Conservation (phyloP, 129 eudicot species). For the Oenanthe sinensis region DNA sequence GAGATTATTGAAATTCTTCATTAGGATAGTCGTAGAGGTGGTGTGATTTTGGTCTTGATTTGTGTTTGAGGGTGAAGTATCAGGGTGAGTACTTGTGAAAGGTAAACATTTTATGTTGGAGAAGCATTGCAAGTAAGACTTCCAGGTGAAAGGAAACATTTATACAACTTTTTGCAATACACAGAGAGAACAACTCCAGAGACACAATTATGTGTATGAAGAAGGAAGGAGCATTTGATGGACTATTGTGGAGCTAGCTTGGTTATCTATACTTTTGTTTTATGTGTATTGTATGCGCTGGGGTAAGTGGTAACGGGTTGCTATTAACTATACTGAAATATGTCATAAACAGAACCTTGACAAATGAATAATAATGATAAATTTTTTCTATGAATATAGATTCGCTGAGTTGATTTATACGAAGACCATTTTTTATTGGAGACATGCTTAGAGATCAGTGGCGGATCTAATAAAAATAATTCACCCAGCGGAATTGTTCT, state of each 20-base stretch:
- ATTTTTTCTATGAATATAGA: too few species aligned
- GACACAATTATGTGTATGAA: background rate
- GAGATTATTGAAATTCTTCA: slow-evolving; percentile 24
- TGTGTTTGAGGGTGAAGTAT: background rate
- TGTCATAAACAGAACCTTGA: too few species aligned
- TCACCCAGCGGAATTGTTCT: too few species aligned
- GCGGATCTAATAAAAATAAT: too few species aligned
- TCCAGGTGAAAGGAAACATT: slow-evolving; percentile 12
- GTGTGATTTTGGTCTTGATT: background rate
- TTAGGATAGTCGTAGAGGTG: background rate
- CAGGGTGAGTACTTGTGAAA: background rate
- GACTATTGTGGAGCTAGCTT: background rate
- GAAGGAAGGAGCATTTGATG: background rate
- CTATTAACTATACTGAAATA: background rate
- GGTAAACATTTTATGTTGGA: slow-evolving; percentile 6
- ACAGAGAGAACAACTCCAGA: background rate
- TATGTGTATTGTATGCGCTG: too few species aligned
- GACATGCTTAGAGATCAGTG: too few species aligned
- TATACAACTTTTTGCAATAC: background rate
- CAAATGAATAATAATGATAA: too few species aligned
- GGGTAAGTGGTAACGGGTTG: background rate
- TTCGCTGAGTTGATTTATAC: too few species aligned
- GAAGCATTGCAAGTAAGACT: slow-evolving; percentile 3
- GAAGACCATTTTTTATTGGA: too few species aligned
- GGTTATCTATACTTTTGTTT: background rate